Base-by-base conservation (phyloP, 2,329 filamentous ascomycete genomes). In the Fulvia fulva region DNA sequence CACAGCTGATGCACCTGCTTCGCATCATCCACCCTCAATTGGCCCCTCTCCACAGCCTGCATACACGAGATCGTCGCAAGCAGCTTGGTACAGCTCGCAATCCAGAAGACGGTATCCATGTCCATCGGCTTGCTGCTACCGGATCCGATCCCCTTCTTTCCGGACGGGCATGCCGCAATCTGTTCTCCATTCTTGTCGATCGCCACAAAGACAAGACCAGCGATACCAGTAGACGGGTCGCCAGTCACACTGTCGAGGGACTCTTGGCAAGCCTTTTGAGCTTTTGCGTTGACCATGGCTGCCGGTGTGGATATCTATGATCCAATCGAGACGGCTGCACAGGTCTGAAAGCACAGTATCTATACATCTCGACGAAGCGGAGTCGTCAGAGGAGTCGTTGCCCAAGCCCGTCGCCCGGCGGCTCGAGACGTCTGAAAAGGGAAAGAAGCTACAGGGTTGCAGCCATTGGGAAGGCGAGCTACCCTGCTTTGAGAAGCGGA, bases 61-160 rank as follows among this genome's bases (percentile, higher is more conserved):
- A 80, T 76, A 50, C 75, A 78, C 0, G 77, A 77, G 44, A 80
- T 74, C 0, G 71, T 73, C 2, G 69, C 69, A 0, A 80, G 63
- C 54, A 80, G 65, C 64, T 80, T 80, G 9, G 73, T 75, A 66
- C 79, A 82, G 1, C 77, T 80, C 1, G 80, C 80, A 19, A 83
- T 79, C 79, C 80, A 83, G 65, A 86, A 88, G 1, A 62, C 61
- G 9, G 76, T 83, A 41, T 89, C 84, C 0, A 84, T 71, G 0
- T 79, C 79, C 81, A 89, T 84, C 3, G 79, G 74, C 49, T 83
- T 78, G 0, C 74, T 63, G 1, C 68, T 69, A 19, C 37, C 37
- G 6, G 74, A 68, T 30, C 43, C 50, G 3, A 77, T 56, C 16
- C 75, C 72, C 22, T 68, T 67, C 32, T 73, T 77, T 7, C 78